A percentile compares a stretch with the other conserved stretches of the same genome.
phyloP scores from a whole-genome alignment of 2,329 filamentous ascomycete species.

The Achaetomium macrosporum region DNA sequence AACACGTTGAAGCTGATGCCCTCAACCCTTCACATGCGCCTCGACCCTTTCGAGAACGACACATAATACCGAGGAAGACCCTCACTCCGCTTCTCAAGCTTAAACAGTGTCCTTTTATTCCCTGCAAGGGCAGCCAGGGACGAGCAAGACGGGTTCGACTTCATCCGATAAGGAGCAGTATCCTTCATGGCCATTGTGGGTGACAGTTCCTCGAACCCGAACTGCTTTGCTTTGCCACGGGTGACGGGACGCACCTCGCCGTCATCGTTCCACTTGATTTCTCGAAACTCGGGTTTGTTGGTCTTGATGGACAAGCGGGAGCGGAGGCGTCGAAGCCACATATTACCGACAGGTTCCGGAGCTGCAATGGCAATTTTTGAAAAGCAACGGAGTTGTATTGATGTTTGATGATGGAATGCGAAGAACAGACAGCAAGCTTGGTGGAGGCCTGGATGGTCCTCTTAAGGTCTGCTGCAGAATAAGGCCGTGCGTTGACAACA shows the following conservation, averaged over 20 bases:
- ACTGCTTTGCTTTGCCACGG: constrained; percentile 14
- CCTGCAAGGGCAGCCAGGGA: neutral
- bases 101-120: neutral
- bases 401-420: neutral
- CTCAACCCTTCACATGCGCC: neutral
- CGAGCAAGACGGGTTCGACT: constrained; percentile 3
- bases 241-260: constrained; percentile 7
- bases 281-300: constrained; percentile 1
- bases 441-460: neutral
- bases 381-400: neutral
- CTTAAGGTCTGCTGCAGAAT: no score
- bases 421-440: neutral
- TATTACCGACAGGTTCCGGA: no score
- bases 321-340: constrained; percentile 7
- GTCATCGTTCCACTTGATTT: constrained; percentile 6
- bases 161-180: neutral
- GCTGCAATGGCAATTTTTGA: no score
- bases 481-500: no score
- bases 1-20: neutral
- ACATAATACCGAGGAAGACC: neutral
- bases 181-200: neutral
- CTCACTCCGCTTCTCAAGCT: neutral
- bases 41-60: neutral
- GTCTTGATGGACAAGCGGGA: neutral
- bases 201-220: neutral